Evolutionary conservation across 2,329 filamentous ascomycete species (phyloP).

Genomic region (Calonectria hawksworthii): DNA sequence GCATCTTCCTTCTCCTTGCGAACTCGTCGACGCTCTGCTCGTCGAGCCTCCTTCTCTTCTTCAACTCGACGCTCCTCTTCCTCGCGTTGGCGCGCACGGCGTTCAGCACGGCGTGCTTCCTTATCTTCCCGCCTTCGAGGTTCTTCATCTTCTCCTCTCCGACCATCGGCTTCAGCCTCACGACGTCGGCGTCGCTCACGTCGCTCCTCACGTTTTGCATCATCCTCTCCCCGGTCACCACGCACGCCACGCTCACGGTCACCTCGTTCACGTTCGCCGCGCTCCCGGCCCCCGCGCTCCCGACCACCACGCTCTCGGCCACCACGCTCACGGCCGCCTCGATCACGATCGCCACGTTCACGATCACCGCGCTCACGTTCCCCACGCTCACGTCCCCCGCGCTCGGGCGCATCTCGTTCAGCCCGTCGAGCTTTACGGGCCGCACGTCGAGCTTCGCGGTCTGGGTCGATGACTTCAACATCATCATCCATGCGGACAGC

Average conservation of each 20-base stretch:
- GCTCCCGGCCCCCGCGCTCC: slow-evolving; percentile 36
- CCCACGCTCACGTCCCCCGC: slow-evolving; percentile 31
- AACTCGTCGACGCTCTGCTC: slow-evolving; percentile 64
- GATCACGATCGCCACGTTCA: slow-evolving; percentile 50
- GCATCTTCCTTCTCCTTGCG: slow-evolving; percentile 62
- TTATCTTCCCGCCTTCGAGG: slow-evolving; percentile 53
- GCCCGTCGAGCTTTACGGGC: slow-evolving; percentile 72
- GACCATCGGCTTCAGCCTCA: slow-evolving; percentile 65
- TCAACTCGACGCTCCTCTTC: slow-evolving; percentile 41
- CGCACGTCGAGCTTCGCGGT: slow-evolving; percentile 73
- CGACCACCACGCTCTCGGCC: slow-evolving; percentile 27
- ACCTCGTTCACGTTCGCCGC: slow-evolving; percentile 64
- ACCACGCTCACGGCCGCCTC: slow-evolving; percentile 54
- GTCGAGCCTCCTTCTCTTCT: slow-evolving; percentile 69
- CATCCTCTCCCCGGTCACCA: slow-evolving; percentile 55
- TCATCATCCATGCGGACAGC: slow-evolving; percentile 66
- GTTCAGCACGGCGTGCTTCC: slow-evolving; percentile 69
- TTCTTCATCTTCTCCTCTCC: slow-evolving; percentile 58
- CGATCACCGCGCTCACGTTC: slow-evolving; percentile 43
- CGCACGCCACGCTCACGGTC: slow-evolving; percentile 39
- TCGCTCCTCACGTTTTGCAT: slow-evolving; percentile 67
- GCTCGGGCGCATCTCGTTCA: slow-evolving; percentile 61
- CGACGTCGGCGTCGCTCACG: slow-evolving; percentile 67
- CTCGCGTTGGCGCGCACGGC: slow-evolving; percentile 54
- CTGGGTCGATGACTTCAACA: slow-evolving; percentile 64